A percentile compares a stretch with the other conserved stretches of the same genome.
These are phyloP conservation scores for Plasmodium fragile DNA, from an alignment of 169 alveolate species.

Conservation along the genomic window DNA sequence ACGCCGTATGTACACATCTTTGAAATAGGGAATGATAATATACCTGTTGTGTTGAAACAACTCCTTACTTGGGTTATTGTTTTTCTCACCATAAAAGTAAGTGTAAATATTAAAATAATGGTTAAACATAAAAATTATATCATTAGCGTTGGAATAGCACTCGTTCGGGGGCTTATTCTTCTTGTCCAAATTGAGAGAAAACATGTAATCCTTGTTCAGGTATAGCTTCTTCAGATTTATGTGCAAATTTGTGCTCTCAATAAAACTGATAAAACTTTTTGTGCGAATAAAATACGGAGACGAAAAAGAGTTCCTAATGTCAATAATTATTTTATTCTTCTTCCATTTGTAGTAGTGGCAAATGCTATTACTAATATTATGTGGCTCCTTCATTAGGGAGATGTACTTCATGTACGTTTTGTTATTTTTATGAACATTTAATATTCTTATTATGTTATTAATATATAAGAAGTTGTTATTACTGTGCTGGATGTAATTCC, in stretches of 20 bases:
- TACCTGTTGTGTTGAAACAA: conserved; percentile 31
- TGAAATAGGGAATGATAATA: conserved; percentile 60
- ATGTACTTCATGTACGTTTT: conserved; percentile 40
- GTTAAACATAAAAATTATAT: conserved; percentile 48
- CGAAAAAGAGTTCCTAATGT: conserved; percentile 66
- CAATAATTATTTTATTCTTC: conserved; percentile 45
- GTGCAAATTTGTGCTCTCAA: conserved; percentile 66
- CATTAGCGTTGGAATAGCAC: conserved; percentile 18
- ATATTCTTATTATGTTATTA: conserved; percentile 57
- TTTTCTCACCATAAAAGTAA: conserved; percentile 50
- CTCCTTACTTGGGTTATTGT: conserved; percentile 38
- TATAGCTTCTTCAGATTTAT: conserved; percentile 45
- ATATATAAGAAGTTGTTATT: conserved; percentile 47
- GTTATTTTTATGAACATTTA: conserved; percentile 28
- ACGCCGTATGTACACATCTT: conserved; percentile 45
- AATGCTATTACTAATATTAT: not conserved
- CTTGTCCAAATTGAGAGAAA: conserved; percentile 55
- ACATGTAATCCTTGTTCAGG: conserved; percentile 47
- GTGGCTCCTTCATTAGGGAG: conserved; percentile 9
- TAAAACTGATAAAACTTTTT: conserved; percentile 43
- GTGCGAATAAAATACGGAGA: conserved; percentile 73
- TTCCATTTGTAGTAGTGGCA: conserved; percentile 59
- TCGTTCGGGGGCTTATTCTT: conserved; percentile 40
- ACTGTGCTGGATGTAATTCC: conserved; percentile 8
- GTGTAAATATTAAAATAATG: conserved; percentile 50